Evolutionary conservation across 1,139 yeast genomes (phyloP).

Genomic region (Taphrina pruni): DNA sequence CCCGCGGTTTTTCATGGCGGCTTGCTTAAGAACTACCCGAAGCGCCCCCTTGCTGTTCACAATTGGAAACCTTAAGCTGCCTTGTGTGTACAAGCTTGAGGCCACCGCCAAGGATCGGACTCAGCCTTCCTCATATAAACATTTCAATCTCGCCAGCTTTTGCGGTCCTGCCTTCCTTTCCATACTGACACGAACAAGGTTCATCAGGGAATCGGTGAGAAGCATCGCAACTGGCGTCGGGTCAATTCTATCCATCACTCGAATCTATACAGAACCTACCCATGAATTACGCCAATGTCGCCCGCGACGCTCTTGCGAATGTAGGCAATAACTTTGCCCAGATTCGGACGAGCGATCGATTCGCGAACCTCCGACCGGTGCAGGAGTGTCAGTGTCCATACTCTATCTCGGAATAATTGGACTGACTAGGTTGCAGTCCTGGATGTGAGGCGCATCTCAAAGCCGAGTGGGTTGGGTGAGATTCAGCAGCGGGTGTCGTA

Average conservation of each 20-base stretch:
- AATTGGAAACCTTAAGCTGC: not conserved
- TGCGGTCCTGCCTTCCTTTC: too few relatives aligned
- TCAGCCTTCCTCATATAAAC: not conserved
- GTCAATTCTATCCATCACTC: constrained; percentile 30
- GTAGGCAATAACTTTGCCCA: constrained; percentile 28
- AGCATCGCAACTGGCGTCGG: constrained; percentile 2
- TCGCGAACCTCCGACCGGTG: constrained; percentile 80
- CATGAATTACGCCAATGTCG: constrained; percentile 39
- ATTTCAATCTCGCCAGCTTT: not conserved
- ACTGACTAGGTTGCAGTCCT: constrained; percentile 58
- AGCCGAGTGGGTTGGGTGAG: constrained; percentile 88
- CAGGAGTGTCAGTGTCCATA: constrained; percentile 60
- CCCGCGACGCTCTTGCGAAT: constrained; percentile 36
- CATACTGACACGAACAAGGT: too few relatives aligned
- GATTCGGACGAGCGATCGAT: constrained; percentile 49
- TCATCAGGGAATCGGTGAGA: not conserved
- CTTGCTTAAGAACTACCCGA: constrained; percentile 1
- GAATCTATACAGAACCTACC: constrained; percentile 14
- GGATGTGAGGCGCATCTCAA: constrained; percentile 84
- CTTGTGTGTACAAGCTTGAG: not conserved
- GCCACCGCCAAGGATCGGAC: constrained; percentile 3
- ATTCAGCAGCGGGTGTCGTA: constrained; percentile 84
- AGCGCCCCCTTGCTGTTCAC: constrained; percentile 4
- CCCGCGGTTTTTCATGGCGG: too few relatives aligned
- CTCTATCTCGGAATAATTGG: too few relatives aligned